These are phyloP conservation scores for Aspergillus niger DNA, from an alignment of 2,329 filamentous ascomycete genomes.

Conservation along the genomic window DNA sequence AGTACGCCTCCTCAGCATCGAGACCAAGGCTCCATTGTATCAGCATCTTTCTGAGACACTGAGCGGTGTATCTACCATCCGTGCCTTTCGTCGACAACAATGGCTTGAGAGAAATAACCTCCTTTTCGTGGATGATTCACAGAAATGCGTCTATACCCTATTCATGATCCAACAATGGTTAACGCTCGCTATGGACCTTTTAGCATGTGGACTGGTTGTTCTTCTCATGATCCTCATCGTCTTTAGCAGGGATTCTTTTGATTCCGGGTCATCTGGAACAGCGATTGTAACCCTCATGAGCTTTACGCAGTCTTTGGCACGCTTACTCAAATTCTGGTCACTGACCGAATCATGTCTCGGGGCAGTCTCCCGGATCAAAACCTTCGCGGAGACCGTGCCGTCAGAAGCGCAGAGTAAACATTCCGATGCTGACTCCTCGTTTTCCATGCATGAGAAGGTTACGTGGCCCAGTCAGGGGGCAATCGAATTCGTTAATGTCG, in stretches of 20 bases:
- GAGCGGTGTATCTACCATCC: not conserved
- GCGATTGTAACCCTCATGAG: not conserved
- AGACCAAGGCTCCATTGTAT: not conserved
- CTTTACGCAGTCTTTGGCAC: not conserved
- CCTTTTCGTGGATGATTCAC: not conserved
- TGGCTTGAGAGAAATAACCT: not conserved
- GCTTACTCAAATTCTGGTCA: not conserved
- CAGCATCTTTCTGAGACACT: not conserved
- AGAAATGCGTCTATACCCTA: not conserved
- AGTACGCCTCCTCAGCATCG: not conserved
- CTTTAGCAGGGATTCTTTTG: not conserved
- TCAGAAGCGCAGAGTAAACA: not conserved
- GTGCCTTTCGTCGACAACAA: not conserved
- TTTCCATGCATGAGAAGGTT: not conserved
- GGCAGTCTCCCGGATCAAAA: not conserved
- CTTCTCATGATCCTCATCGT: not conserved
- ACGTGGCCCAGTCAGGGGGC: not conserved
- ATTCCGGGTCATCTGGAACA: not conserved
- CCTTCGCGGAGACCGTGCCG: not conserved
- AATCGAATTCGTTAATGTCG: not conserved
- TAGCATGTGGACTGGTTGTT: not conserved
- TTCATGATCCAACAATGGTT: constrained; percentile 2
- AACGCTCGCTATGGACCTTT: not conserved
- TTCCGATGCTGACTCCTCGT: not conserved
- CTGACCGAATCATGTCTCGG: not conserved